Evolutionary conservation across 805 yeast genomes (phyloP), one percentile per base, ranked within the genome.

Genomic region (Wickerhamomyces hampshirensis): DNA sequence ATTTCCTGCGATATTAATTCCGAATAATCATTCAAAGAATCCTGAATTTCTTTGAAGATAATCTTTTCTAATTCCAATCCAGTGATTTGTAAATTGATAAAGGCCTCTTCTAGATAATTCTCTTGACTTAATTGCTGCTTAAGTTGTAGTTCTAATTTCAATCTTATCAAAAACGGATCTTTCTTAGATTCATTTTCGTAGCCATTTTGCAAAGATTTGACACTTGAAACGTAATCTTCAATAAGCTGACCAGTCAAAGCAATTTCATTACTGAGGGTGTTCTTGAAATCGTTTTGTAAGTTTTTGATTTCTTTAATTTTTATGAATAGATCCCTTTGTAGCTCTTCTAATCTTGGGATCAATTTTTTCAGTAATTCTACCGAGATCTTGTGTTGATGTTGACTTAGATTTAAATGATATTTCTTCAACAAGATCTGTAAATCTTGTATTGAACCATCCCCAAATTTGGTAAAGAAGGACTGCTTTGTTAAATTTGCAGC

Each of bases 21-120:
- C 18, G 89, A 80, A 58, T 82, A 86, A 38, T 72, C 73, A 14
- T 82, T 74, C 47, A 88, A 61, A 17, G 94, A 82, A 42, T 76
- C 77, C 65, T 91, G 96, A 36, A 93, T 68, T 58, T 89, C 96
- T 56, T 79, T 69, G 30, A 79, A 86, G 10, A 93, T 88, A 40
- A 86, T 89, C 50, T 83, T 78, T 56, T 84, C 98, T 42, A 93
- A 69, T 56, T 87, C 93, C 37, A 80, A 75, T 28, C 95, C 96
- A 1, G 95, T 82, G 27, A 76, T 75, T 64, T 91, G 95, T 47
- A 89, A 71, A 58, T 91, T 89, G 47, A 80, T 69, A 56, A 76
- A 89, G 0, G 96, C 95, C 55, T 88, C 96, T 53, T 87, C 86
- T 33, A 91, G 65, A 53, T 80, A 83, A 62, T 81, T 83, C 58